Evolutionary conservation across 345 rosid genomes (phyloP), one percentile per base, ranked within the genome.

Genomic region (Hevea brasiliensis): DNA sequence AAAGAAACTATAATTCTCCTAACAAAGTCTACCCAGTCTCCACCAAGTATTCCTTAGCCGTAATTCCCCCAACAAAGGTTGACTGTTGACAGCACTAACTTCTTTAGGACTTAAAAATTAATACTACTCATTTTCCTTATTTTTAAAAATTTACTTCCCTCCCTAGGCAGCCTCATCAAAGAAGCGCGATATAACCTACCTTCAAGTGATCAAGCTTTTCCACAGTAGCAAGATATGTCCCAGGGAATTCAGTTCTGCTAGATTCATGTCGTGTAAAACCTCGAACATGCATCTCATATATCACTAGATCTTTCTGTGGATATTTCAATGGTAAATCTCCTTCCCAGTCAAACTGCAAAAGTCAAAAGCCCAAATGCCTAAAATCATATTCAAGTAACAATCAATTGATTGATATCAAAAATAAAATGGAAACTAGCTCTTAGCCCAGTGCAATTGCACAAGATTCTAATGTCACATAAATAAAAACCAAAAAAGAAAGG

Each of bases 151-250:
- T n/a, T n/a, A n/a, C n/a, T n/a, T n/a, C n/a, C n/a, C n/a, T 40
- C 27, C 20, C n/a, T n/a, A 60, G 51, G 35, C 68, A 69, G 53
- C 60, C 47, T 27, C 24, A n/a, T 51, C 67, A 27, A 23, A 51
- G 14, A 60, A 67, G 53, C 50, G 40, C 57, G 61, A 35, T 35
- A 66, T 11, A 61, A 62, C 74, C 61, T 84, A 90, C 98, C 97
- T 92, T 86, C 83, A 94, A 84, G 83, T 94, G 93, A 79, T 92
- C 97, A 82, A 94, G 95, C 88, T 90, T 92, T 83, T 92, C 97
- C 71, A 88, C 91, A 40, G 85, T 79, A 74, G 93, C 98, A 62
- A 72, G 86, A 79, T 90, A 94, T 74, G 97, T 92, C 57, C 97
- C 97, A 77, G 98, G 97, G 74, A 80, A 85, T 58, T 88, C 84